Evolutionary conservation across 331 rosid genomes (phyloP).

Genomic region (Cydonia oblonga): DNA sequence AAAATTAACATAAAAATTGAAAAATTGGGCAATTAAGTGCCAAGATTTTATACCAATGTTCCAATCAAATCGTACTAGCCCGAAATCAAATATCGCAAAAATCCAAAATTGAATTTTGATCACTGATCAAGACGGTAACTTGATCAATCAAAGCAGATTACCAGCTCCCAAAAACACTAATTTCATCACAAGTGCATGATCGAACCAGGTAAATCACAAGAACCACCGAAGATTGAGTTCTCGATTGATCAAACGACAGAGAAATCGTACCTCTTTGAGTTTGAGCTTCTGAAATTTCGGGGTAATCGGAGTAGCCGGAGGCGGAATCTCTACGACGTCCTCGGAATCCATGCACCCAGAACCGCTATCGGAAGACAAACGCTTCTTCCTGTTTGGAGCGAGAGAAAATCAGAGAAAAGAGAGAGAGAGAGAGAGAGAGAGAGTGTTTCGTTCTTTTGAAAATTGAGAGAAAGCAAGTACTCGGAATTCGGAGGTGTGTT

Average conservation of each 20-base stretch:
- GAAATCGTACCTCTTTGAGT: slow-evolving; percentile 33
- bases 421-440: background rate
- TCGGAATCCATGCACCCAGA: slow-evolving; percentile 40
- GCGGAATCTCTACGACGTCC: slow-evolving; percentile 39
- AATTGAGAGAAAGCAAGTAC: background rate
- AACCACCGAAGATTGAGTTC: background rate
- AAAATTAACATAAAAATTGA: background rate
- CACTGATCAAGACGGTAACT: background rate
- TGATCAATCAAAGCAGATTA: background rate
- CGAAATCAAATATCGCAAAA: background rate
- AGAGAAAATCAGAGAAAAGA: slow-evolving; percentile 10
- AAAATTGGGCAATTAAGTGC: background rate
- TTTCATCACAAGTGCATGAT: background rate
- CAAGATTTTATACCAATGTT: background rate
- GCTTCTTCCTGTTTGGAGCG: background rate
- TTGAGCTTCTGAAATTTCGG: slow-evolving; percentile 7
- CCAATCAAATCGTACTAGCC: background rate
- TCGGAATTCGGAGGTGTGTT: slow-evolving; percentile 17
- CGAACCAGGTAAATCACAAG: background rate
- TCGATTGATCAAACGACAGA: background rate
- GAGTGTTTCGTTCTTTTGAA: background rate
- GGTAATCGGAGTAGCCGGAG: slow-evolving; percentile 24
- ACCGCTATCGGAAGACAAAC: slow-evolving; percentile 4
- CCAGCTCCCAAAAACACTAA: background rate
- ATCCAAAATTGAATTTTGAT: background rate